A percentile compares a stretch with the other conserved stretches of the same genome.
phyloP scores from a whole-genome alignment of 2,329 filamentous ascomycete genomes.

The Dactylellina leptospora region DNA sequence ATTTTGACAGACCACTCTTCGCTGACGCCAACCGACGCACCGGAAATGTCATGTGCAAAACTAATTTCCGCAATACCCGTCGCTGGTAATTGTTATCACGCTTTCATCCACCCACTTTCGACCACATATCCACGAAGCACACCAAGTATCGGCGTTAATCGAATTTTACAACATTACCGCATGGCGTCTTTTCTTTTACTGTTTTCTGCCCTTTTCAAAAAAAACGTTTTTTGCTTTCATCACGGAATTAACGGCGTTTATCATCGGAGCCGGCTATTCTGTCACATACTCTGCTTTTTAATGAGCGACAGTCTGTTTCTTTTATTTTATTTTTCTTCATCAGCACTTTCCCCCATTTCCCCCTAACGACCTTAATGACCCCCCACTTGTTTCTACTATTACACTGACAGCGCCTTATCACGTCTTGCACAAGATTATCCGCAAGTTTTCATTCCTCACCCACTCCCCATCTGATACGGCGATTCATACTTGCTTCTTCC shows the following conservation, averaged over 20 bases:
- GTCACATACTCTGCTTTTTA: constrained; percentile 15
- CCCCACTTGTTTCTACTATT: not conserved
- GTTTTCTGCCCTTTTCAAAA: constrained; percentile 4
- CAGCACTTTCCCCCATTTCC: constrained; percentile 15
- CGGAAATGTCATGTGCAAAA: not conserved
- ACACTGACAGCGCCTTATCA: constrained; percentile 18
- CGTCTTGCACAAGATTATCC: constrained; percentile 16
- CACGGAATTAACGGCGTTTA: constrained; percentile 33
- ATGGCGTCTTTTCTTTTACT: constrained; percentile 8
- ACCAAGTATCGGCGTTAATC: constrained; percentile 5
- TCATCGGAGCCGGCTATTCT: constrained; percentile 47
- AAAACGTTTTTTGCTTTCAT: constrained; percentile 21
- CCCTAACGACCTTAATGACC: constrained; percentile 49
- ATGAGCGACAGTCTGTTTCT: constrained; percentile 18
- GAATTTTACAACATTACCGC: not conserved
- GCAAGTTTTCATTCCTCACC: constrained; percentile 3
- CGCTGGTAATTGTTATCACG: not conserved
- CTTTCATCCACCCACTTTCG: not conserved
- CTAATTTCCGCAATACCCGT: not conserved
- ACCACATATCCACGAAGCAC: not conserved
- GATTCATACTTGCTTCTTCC: constrained; percentile 6
- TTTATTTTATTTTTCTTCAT: constrained; percentile 22
- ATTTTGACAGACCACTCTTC: constrained; percentile 7
- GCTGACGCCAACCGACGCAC: not conserved
- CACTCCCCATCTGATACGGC: constrained; percentile 5